Conservation (phyloP, 176 grass and related monocot species). For the Raddia guianensis region DNA sequence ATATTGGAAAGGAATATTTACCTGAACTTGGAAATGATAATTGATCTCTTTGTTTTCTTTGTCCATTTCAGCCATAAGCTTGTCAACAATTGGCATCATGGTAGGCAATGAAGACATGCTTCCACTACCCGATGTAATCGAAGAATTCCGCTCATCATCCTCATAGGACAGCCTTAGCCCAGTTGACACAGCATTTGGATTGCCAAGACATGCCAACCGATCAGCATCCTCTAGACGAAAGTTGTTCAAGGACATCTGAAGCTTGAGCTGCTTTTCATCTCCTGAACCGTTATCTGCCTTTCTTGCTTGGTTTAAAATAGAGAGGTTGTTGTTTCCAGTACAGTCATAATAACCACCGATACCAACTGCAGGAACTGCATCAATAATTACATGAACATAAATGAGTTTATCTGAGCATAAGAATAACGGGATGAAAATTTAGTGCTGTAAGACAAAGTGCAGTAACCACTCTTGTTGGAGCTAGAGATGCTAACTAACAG, state of each 20-base stretch:
- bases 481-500: neutral
- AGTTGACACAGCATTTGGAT: constrained; percentile 54
- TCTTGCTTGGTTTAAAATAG: constrained; percentile 52
- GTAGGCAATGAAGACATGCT: constrained; percentile 50
- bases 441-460: neutral
- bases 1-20: constrained; percentile 5
- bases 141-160: constrained; percentile 58
- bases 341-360: constrained; percentile 45
- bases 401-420: neutral
- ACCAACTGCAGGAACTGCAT: constrained; percentile 38
- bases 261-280: constrained; percentile 49
- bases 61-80: constrained; percentile 53
- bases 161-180: constrained; percentile 56
- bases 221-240: constrained; percentile 40
- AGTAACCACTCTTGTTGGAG: neutral
- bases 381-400: neutral
- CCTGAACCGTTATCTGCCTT: constrained; percentile 23
- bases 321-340: constrained; percentile 36
- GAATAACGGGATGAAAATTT: neutral
- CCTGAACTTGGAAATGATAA: constrained; percentile 47
- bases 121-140: constrained; percentile 52
- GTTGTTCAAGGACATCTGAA: constrained; percentile 59
- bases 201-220: constrained; percentile 34
- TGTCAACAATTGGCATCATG: constrained; percentile 30
- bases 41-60: constrained; percentile 52